Percentiles rank a stretch among this genome's conserved stretches.
Conservation (phyloP, 2,329 filamentous ascomycete species). For the Trichoderma sp. region DNA sequence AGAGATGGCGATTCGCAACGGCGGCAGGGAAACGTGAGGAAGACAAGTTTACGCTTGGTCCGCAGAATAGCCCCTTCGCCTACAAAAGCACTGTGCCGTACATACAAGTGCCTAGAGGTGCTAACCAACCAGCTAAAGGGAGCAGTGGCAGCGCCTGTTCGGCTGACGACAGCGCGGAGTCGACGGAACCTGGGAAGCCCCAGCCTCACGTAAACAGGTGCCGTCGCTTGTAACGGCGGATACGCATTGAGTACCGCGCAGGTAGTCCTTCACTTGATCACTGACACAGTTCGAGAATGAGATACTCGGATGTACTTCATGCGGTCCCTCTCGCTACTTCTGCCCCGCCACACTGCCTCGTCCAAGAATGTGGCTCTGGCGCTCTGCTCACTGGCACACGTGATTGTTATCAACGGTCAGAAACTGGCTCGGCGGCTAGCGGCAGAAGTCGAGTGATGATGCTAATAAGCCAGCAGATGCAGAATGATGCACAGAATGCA, state of each 20-base stretch:
- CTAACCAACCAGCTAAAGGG: background rate
- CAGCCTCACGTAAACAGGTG: conserved; percentile 26
- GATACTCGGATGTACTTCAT: background rate
- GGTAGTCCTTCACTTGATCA: background rate
- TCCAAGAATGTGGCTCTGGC: conserved; percentile 16
- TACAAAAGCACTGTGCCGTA: background rate
- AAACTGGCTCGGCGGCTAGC: conserved; percentile 7
- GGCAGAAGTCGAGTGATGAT: background rate
- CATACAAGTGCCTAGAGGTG: no score
- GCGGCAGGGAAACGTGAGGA: conserved; percentile 30
- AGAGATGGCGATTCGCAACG: conserved; percentile 27
- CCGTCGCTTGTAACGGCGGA: background rate
- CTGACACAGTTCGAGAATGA: background rate
- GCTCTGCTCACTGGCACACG: conserved; percentile 15
- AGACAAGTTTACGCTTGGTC: conserved; percentile 30
- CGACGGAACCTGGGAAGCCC: conserved; percentile 29
- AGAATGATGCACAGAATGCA: background rate
- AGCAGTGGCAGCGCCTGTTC: conserved; percentile 15
- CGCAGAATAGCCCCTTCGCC: conserved; percentile 23
- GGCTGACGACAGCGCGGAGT: conserved; percentile 38
- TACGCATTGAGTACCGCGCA: background rate
- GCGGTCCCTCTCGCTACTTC: conserved; percentile 2
- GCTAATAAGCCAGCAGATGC: background rate
- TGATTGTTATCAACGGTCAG: conserved; percentile 19
- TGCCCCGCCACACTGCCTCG: conserved; percentile 22